Base-by-base conservation (phyloP, 345 rosid species). In the Combretum micranthum region DNA sequence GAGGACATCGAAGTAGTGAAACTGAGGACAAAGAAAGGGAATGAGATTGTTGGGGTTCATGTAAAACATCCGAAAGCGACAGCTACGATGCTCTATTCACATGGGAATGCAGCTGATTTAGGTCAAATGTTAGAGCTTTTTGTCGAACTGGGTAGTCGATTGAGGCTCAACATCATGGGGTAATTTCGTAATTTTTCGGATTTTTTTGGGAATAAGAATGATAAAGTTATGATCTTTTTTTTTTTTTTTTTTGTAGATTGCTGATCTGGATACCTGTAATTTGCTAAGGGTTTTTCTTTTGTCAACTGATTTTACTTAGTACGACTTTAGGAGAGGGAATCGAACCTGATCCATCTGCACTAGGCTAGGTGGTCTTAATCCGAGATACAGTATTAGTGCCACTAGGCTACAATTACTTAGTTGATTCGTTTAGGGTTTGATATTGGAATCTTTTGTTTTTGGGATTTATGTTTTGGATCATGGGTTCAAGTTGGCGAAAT, bases 21-120 rank as follows among this genome's bases (percentile, higher is more conserved):
- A 83, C 80, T 92, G 43, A 80, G 83, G 45, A 92, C 96, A 18
- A 82, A 91, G 52, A 79, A 75, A 12, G 86, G 94, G 12, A 83
- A 81, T 52, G 96, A 88, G 53, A 76, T 92, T 69, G 97, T 92
- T 0, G 94, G 93, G 2, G 70, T 86, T 25, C 80, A 92, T 65
- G 70, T 88, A 12, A 83, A 71, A 59, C 96, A 93, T 56, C 82
- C 89, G 0, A 86, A 78, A 65, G 86, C 99, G 32, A 61, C 83
- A 13, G 76, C 78, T 21, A 93, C 97, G 15, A 47, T 93, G 62
- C 72, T 93, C 42, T 89, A 93, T 72, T 93, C 99, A 26, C 99
- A 93, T 59, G 99, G 99, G 26, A 93, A 93, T 80, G 99, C 99
- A 2, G 99, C 99, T 48, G 97, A 93, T 71, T 72, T 93, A 64